phyloP scores from a whole-genome alignment of 1,139 yeast species.

The Candida tetrigidarum region DNA sequence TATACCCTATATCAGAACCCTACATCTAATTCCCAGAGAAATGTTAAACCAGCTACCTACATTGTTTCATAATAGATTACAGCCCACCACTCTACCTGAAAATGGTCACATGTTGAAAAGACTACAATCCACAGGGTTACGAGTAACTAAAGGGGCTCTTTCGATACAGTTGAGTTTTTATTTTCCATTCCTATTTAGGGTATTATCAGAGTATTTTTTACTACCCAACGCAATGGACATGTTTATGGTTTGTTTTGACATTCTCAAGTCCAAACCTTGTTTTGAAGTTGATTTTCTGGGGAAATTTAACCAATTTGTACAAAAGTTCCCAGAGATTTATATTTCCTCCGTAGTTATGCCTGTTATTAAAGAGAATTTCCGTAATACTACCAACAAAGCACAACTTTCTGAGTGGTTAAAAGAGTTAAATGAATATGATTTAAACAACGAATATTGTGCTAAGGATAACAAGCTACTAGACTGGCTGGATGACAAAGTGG shows the following conservation, averaged over 20 bases:
- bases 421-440: constrained; percentile 23
- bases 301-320: constrained; percentile 4
- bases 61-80: constrained; percentile 26
- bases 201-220: constrained; percentile 28
- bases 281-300: constrained; percentile 6
- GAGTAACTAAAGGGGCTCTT: not conserved
- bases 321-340: constrained; percentile 34
- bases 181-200: constrained; percentile 38
- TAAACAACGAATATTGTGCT: constrained; percentile 24
- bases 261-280: constrained; percentile 14
- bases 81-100: constrained; percentile 34
- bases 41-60: constrained; percentile 29
- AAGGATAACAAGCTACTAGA: constrained; percentile 30
- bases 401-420: constrained; percentile 26
- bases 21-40: constrained; percentile 32
- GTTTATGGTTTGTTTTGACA: constrained; percentile 24
- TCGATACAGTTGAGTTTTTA: constrained; percentile 29
- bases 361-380: constrained; percentile 28
- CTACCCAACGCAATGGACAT: constrained; percentile 38
- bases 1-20: constrained; percentile 42
- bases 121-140: constrained; percentile 13
- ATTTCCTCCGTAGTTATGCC: constrained; percentile 28
- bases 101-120: constrained; percentile 30
- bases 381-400: constrained; percentile 3
- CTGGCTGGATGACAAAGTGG: constrained; percentile 45